Evolutionary conservation across 495 filamentous ascomycete genomes (phyloP), one percentile per base, ranked within the genome.

Genomic region (Mycothermus thermophilus): DNA sequence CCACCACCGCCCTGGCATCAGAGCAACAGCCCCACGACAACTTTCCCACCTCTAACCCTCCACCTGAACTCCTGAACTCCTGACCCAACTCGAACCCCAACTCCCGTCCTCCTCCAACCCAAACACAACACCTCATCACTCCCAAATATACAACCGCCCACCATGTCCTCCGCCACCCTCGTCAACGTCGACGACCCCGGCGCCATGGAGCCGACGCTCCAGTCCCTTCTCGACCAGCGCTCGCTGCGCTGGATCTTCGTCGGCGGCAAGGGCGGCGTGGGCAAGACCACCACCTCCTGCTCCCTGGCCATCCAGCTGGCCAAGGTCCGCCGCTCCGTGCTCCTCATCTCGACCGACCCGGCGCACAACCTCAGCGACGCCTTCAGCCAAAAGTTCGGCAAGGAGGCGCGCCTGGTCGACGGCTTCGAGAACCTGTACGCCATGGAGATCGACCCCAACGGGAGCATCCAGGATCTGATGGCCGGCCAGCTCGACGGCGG

Each of bases 401-500:
- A 99, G 70, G 90, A 96, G 59, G 90, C 90, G 27, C 76, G 85
- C 32, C 72, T 94, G 13, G 63, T 99, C 40, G 75, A 94, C 54
- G 90, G 90, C 40, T 95, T 90, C 55, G 70, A 74, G 11, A 96
- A 96, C 53, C 67, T 99, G 35, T 93, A 85, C 48, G 90, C 90
- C 14, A 99, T 99, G 90, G 90, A 99, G 66, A 96, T 99, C 47
- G 90, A 99, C 58, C 90, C 90, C 29, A 96, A 93, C 57, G 92
- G 90, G 18, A 93, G 85, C 47, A 93, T 99, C 40, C 87, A 95
- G 60, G 90, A 99, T 57, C 61, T 99, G 11, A 62, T 99, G 44
- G 79, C 83, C 5, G 76, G 74, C 10, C 82, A 83, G 34, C 83
- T 77, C 6, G 86, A 87, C 9, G 79, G 75, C 38, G 45, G 38